phyloP scores from a whole-genome alignment of 208 protist species.

The Trypanosoma cruzi region DNA sequence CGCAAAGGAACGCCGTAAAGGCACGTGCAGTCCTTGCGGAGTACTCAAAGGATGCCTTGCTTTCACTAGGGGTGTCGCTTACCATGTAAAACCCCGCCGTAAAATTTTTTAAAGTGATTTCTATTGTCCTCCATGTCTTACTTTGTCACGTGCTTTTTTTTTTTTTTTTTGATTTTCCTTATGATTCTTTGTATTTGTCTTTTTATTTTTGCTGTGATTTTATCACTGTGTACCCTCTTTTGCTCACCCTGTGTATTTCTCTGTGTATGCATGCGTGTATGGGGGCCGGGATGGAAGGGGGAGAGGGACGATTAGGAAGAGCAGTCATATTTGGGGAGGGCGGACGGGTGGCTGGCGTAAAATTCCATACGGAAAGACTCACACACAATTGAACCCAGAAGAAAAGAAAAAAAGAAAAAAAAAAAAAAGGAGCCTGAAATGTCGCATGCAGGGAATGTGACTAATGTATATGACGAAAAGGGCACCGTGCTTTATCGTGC shows the following conservation, averaged over 20 bases:
- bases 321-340: too few relatives aligned
- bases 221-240: too few relatives aligned
- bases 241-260: neutral
- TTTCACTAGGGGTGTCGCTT: neutral
- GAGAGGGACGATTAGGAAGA: too few relatives aligned
- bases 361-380: neutral
- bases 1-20: conserved; percentile 55
- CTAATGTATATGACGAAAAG: conserved; percentile 64
- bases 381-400: too few relatives aligned
- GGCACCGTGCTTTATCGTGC: conserved; percentile 76
- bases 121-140: too few relatives aligned
- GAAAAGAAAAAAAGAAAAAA: conserved; percentile 2
- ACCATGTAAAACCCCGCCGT: neutral
- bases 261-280: neutral
- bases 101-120: neutral
- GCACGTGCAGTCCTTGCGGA: conserved; percentile 49
- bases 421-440: conserved; percentile 24
- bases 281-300: too few relatives aligned
- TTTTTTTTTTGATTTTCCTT: neutral
- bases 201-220: neutral
- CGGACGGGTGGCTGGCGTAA: too few relatives aligned
- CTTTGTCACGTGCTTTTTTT: neutral
- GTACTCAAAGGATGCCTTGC: conserved; percentile 30
- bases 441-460: conserved; percentile 35
- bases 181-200: neutral